phyloP scores from a whole-genome alignment of 257 asterid genomes.

The Cinchona pubescens region DNA sequence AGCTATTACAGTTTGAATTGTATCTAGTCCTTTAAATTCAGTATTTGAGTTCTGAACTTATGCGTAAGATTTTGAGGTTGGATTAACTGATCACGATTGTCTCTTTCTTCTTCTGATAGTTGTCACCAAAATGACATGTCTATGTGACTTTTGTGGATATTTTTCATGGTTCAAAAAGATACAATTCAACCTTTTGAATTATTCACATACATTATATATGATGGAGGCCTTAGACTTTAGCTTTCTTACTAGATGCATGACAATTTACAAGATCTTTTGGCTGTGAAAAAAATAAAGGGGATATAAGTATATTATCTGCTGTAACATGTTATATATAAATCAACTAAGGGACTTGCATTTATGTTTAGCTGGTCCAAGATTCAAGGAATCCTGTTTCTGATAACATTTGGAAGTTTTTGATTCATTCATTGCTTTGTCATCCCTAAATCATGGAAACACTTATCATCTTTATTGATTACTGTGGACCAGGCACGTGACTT shows the following conservation, averaged over 20 bases:
- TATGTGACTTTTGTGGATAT: not conserved
- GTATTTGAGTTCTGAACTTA: not conserved
- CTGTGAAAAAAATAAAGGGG: not conserved
- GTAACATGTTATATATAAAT: not conserved
- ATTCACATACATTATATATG: not conserved
- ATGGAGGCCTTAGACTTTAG: not conserved
- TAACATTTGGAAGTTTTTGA: not conserved
- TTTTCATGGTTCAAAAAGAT: not conserved
- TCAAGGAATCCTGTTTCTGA: conserved; percentile 4
- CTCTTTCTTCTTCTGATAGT: not conserved
- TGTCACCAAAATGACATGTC: not conserved
- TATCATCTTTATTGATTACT: conserved; percentile 4
- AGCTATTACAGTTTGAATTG: not conserved
- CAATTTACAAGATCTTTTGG: not conserved
- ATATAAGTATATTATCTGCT: not conserved
- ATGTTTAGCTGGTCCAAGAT: not conserved
- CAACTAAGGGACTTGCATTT: not conserved
- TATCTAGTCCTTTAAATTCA: not conserved
- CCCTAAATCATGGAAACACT: not conserved
- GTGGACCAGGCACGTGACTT: conserved; percentile 53
- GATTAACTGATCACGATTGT: not conserved
- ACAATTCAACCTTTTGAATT: not conserved
- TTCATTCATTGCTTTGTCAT: not conserved
- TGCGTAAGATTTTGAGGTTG: not conserved
- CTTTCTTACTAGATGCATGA: not conserved